Conservation (phyloP, 1,139 yeast genomes). For the Blastobotrys raffinosifermentans region DNA sequence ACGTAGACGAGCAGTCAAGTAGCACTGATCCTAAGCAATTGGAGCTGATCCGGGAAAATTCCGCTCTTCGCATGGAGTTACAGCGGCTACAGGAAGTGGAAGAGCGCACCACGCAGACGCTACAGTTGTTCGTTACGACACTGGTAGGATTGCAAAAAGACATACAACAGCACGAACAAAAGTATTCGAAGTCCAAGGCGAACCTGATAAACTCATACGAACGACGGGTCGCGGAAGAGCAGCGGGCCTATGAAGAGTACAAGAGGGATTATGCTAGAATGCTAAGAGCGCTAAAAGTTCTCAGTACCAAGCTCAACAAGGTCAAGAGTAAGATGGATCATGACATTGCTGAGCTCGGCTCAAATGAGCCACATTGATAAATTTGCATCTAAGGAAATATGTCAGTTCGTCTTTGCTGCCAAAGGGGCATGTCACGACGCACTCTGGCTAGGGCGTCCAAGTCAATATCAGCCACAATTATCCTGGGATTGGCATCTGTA, state of each 20-base stretch:
- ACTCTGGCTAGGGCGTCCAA: conserved; percentile 41
- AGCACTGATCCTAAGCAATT: conserved; percentile 7
- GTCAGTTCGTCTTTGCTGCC: conserved; percentile 62
- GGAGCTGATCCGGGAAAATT: conserved; percentile 16
- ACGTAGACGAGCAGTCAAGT: conserved; percentile 7
- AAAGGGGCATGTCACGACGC: conserved; percentile 68
- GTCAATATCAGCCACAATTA: conserved; percentile 70
- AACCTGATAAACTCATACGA: conserved; percentile 20
- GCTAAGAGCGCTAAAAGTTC: conserved; percentile 14
- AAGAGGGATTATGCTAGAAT: conserved; percentile 16
- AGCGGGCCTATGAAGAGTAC: conserved; percentile 15
- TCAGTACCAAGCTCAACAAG: conserved; percentile 8
- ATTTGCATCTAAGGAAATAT: conserved; percentile 32
- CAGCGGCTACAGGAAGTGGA: conserved; percentile 25
- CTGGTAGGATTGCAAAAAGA: conserved; percentile 18
- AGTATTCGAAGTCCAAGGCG: conserved; percentile 17
- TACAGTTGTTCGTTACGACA: conserved; percentile 21
- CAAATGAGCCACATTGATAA: too few relatives aligned
- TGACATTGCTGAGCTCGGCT: not conserved
- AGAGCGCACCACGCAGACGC: conserved; percentile 16
- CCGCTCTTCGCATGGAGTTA: conserved; percentile 22
- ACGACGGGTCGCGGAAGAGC: conserved; percentile 21
- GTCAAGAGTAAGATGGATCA: conserved; percentile 4
- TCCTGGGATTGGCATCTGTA: conserved; percentile 43
- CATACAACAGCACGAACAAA: conserved; percentile 17